Conservation (phyloP, 768 basidiomycete species). For the Clavulina sp. region DNA sequence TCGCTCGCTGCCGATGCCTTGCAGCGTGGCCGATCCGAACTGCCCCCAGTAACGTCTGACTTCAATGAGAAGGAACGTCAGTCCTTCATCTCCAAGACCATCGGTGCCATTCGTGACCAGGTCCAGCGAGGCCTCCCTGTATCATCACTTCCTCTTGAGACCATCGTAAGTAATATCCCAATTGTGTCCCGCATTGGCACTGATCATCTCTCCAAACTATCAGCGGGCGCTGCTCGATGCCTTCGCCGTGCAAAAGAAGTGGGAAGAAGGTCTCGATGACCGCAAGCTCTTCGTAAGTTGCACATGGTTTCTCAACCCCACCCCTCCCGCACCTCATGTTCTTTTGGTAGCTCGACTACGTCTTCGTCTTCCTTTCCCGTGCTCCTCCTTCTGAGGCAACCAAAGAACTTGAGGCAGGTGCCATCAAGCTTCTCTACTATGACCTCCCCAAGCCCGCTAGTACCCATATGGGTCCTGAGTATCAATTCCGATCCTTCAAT, state of each 20-base stretch:
- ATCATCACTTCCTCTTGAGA: not conserved
- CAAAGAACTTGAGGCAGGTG: conserved; percentile 11
- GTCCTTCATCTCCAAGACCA: not conserved
- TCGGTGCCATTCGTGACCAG: not conserved
- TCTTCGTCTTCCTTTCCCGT: conserved; percentile 9
- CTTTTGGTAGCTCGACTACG: conserved; percentile 14
- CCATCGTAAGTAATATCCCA: not conserved
- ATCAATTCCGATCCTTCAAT: conserved; percentile 41
- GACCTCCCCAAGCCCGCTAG: conserved; percentile 67
- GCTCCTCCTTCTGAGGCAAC: conserved; percentile 12
- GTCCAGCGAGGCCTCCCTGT: not conserved
- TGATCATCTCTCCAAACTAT: not conserved
- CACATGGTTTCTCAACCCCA: not conserved
- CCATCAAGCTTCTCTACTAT: conserved; percentile 28
- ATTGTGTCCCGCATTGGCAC: not conserved
- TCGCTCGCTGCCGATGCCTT: not conserved
- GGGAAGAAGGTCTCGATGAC: conserved; percentile 37
- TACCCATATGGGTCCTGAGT: conserved; percentile 43
- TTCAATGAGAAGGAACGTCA: not conserved
- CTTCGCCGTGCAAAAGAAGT: not conserved
- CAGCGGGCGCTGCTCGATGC: not conserved
- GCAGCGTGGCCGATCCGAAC: not conserved
- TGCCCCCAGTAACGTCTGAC: not conserved
- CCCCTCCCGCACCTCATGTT: not conserved
- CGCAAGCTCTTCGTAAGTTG: conserved; percentile 53